Base-by-base conservation (phyloP, 2,329 filamentous ascomycete species). In the Aspergillus glaucus region DNA sequence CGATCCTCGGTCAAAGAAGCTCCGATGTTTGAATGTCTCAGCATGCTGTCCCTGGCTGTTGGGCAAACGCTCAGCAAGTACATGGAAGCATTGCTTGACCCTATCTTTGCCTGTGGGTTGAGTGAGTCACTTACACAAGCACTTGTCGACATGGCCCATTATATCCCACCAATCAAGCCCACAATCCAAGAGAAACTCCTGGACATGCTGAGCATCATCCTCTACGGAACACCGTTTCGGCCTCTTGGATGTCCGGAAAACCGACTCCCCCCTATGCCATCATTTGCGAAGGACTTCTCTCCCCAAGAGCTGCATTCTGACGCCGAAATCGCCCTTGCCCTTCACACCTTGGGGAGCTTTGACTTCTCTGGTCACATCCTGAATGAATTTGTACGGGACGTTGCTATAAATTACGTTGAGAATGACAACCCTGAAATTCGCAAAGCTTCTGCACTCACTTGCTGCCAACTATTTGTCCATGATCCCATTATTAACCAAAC, bases 401-500 rank as follows among this genome's bases (percentile, higher is more conserved):
- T 98, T 44, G 93, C 94, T 3, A 94, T 98, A 63, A 93, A 92
- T 66, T 99, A 96, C 60, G 92, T 98, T 39, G 92, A 98, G 59
- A 93, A 95, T 55, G 92, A 97, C 58, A 94, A 95, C 60, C 80
- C 89, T 0, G 88, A 94, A 55, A 96, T 95, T 45, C 84, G 93
- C 51, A 92, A 95, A 69, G 93, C 93, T 14, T 92, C 93, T 2
- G 91, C 93, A 14, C 77, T 99, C 52, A 99, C 94, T 4, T 97
- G 93, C 70, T 99, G 94, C 64, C 94, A 99, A 67, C 81, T 99
- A 42, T 97, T 97, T 63, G 88, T 97, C 42, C 85, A 89, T 59
- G 94, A 99, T 65, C 93, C 93, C 0, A 97, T 98, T 56, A 90
- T 98, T 61, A 93, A 95, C 61, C 93, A 99, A 71, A 96, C 92